Evolutionary conservation across 2,329 filamentous ascomycete species (phyloP), one percentile per base, ranked within the genome.

Genomic region (Neonectria ditissima): DNA sequence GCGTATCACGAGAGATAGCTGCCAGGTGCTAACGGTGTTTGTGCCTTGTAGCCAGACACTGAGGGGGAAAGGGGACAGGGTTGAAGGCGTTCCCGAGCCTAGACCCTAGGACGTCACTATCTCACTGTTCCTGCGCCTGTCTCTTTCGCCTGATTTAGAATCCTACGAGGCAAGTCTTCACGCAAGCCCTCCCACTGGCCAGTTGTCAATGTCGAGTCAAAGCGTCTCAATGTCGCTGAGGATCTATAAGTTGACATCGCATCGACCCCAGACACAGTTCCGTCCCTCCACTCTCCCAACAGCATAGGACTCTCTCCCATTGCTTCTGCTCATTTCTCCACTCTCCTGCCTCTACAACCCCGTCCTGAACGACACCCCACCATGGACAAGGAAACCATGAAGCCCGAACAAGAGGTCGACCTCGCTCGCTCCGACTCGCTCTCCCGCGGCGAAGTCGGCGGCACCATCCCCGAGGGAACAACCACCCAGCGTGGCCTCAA

Each of bases 401-500:
- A 59, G 44, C 2, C 41, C 4, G 54, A 48, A 50, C 34, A 48
- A 18, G 39, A 58, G 26, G 34, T 30, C 3, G 53, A 62, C 4
- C 32, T 63, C 20, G 50, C 47, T 26, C 60, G 55, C 32, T 13
- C 55, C 50, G 54, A 58, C 43, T 59, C 60, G 18, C 55, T 63
- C 5, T 54, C 50, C 5, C 55, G 37, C 8, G 60, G 55, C 26
- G 60, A 63, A 20, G 48, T 63, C 18, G 59, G 59, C 4, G 60
- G 60, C 5, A 43, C 43, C 14, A 41, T 55, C 18, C n/a, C 45
- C 5, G 32, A 54, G 18, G 32, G 41, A 4, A 28, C 30, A 13
- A 59, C 60, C 14, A 63, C 60, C n/a, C 32, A 63, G 20, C 61
- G 56, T 24, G 57, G 57, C 14, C 52, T 60, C 56, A 64, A 64